Percentiles rank a stretch among this genome's conserved stretches.
Conservation (phyloP, 148 eudicot species). For the Camellia sinensis region DNA sequence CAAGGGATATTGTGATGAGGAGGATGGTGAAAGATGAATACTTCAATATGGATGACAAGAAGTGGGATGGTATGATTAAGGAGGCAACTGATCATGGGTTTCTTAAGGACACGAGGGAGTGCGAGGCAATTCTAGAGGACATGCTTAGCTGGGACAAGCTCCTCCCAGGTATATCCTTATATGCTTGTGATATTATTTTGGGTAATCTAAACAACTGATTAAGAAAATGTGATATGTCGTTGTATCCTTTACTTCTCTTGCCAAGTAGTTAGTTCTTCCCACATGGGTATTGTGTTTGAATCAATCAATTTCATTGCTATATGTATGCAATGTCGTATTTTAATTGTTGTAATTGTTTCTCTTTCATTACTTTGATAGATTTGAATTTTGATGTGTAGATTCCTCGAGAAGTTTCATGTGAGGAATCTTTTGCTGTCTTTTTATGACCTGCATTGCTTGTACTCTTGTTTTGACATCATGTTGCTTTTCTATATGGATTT, state of each 20-base stretch:
- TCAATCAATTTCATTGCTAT: neutral
- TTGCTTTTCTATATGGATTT: neutral
- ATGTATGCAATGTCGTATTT: neutral
- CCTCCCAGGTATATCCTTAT: constrained; percentile 62
- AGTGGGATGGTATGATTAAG: constrained; percentile 67
- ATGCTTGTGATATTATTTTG: constrained; percentile 2
- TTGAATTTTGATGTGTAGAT: neutral
- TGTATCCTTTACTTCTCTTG: neutral
- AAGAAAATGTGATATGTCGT: neutral
- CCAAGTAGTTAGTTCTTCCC: neutral
- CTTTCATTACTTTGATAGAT: neutral
- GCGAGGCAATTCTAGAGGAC: constrained; percentile 80
- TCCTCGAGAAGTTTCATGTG: neutral
- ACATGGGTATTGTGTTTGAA: neutral
- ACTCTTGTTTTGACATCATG: neutral
- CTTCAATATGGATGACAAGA: constrained; percentile 71
- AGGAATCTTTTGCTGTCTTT: neutral
- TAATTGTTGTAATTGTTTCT: neutral
- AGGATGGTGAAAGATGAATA: constrained; percentile 51
- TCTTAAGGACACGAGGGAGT: constrained; percentile 54
- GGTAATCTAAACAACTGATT: neutral
- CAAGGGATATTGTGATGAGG: constrained; percentile 45
- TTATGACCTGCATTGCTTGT: no score
- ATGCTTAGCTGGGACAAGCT: constrained; percentile 86
- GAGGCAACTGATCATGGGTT: constrained; percentile 53